Conservation (phyloP, 805 yeast genomes). For the Candida schatavii region DNA sequence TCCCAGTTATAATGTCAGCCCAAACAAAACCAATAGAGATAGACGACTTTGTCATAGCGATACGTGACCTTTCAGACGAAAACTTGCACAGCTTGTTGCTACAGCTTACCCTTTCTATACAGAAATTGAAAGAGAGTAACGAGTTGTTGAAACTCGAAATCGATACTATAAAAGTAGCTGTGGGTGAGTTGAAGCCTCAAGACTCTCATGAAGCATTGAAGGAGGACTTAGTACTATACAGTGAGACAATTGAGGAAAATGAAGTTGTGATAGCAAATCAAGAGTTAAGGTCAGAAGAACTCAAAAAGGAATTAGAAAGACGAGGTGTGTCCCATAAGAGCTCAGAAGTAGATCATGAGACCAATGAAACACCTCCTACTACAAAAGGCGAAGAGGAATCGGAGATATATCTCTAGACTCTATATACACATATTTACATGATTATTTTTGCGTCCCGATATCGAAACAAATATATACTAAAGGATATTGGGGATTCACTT, state of each 20-base stretch:
- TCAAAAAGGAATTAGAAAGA: slow-evolving; percentile 46
- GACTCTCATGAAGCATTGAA: slow-evolving; percentile 26
- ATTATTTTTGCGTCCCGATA: slow-evolving; percentile 8
- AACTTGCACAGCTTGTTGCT: slow-evolving; percentile 14
- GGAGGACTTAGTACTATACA: slow-evolving; percentile 50
- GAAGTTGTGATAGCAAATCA: slow-evolving; percentile 52
- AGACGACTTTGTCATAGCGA: slow-evolving; percentile 49
- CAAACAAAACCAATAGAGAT: slow-evolving; percentile 23
- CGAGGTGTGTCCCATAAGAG: slow-evolving; percentile 27
- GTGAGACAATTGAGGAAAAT: slow-evolving; percentile 58
- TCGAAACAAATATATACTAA: slow-evolving; percentile 15
- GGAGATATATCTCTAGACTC: not conserved
- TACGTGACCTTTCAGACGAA: slow-evolving; percentile 51
- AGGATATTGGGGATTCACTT: too few species aligned
- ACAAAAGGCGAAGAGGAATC: not conserved
- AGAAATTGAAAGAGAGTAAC: slow-evolving; percentile 52
- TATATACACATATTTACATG: slow-evolving; percentile 1
- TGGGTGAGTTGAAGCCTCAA: slow-evolving; percentile 10
- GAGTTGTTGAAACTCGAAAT: slow-evolving; percentile 43
- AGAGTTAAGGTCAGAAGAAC: slow-evolving; percentile 39
- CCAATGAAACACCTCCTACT: not conserved
- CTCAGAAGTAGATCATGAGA: not conserved
- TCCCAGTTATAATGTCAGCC: slow-evolving; percentile 23
- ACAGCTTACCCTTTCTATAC: slow-evolving; percentile 37
- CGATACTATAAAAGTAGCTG: slow-evolving; percentile 12